phyloP scores from a whole-genome alignment of 768 basidiomycete species.

The Imleria badia region DNA sequence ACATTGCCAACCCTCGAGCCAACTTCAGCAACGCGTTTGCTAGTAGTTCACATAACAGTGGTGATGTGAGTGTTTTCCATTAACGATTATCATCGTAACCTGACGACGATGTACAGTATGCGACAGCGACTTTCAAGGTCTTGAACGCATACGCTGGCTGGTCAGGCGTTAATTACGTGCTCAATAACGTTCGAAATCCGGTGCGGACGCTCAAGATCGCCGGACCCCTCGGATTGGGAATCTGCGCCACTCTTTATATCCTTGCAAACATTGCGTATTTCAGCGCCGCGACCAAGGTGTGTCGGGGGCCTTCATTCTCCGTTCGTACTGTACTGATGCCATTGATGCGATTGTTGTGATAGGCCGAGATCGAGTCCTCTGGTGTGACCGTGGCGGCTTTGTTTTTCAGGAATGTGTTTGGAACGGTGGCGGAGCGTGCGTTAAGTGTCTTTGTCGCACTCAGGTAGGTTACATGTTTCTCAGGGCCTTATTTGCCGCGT shows the following conservation, averaged over 20 bases:
- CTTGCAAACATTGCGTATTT: slow-evolving; percentile 61
- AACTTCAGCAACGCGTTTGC: slow-evolving; percentile 60
- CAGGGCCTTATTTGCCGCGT: too few species aligned
- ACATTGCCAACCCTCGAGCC: slow-evolving; percentile 52
- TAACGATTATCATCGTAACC: neutral
- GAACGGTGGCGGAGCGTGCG: slow-evolving; percentile 48
- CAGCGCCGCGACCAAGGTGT: slow-evolving; percentile 31
- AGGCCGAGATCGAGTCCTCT: slow-evolving; percentile 46
- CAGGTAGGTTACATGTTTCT: slow-evolving; percentile 35
- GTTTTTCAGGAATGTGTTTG: slow-evolving; percentile 62
- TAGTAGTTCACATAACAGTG: slow-evolving; percentile 52
- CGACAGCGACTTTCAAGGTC: slow-evolving; percentile 61
- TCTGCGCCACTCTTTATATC: slow-evolving; percentile 52
- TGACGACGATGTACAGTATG: slow-evolving; percentile 41
- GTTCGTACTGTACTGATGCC: neutral
- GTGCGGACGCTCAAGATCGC: slow-evolving; percentile 61
- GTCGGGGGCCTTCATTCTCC: neutral
- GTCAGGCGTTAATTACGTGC: slow-evolving; percentile 57
- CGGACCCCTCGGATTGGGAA: slow-evolving; percentile 54
- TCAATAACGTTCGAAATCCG: slow-evolving; percentile 47
- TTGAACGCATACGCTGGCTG: slow-evolving; percentile 49
- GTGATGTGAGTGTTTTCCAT: slow-evolving; percentile 36
- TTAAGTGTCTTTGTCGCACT: slow-evolving; percentile 55
- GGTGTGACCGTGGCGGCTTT: slow-evolving; percentile 58
- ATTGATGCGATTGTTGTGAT: neutral